Evolutionary conservation across 495 filamentous ascomycete genomes (phyloP).

Genomic region (Penicillium atrosanguineum): DNA sequence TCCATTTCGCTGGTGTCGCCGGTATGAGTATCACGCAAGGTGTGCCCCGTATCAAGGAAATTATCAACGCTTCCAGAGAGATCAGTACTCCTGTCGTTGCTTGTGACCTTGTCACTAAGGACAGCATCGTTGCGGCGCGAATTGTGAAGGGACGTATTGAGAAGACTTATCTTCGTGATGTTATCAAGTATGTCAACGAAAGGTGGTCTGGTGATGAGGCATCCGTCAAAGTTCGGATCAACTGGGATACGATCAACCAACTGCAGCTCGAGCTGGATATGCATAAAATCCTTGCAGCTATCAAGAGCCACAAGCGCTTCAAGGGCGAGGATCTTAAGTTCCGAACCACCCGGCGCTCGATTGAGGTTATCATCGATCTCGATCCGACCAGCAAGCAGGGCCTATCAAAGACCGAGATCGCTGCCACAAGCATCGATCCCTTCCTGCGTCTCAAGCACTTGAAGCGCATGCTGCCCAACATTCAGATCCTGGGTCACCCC

Average conservation of each 20-base stretch:
- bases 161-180: conserved; percentile 52
- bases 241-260: conserved; percentile 69
- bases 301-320: conserved; percentile 74
- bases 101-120: conserved; percentile 72
- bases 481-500: conserved; percentile 83
- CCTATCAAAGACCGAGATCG: conserved; percentile 55
- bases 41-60: conserved; percentile 99
- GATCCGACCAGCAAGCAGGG: conserved; percentile 51
- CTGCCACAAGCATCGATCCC: conserved; percentile 58
- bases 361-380: conserved; percentile 57
- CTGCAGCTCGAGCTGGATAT: conserved; percentile 74
- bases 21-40: conserved; percentile 98
- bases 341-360: conserved; percentile 46
- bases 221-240: conserved; percentile 72
- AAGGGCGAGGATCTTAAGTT: conserved; percentile 59
- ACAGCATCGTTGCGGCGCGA: conserved; percentile 69
- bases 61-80: conserved; percentile 91
- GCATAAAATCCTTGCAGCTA: conserved; percentile 66
- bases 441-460: conserved; percentile 80
- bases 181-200: conserved; percentile 76
- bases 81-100: conserved; percentile 94
- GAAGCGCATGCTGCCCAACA: conserved; percentile 73
- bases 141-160: conserved; percentile 90
- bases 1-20: conserved; percentile 99
- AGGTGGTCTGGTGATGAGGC: conserved; percentile 73